These are phyloP conservation scores for Ogataea hybrid DNA, from an alignment of 1,139 yeast genomes.

Conservation along the genomic window DNA sequence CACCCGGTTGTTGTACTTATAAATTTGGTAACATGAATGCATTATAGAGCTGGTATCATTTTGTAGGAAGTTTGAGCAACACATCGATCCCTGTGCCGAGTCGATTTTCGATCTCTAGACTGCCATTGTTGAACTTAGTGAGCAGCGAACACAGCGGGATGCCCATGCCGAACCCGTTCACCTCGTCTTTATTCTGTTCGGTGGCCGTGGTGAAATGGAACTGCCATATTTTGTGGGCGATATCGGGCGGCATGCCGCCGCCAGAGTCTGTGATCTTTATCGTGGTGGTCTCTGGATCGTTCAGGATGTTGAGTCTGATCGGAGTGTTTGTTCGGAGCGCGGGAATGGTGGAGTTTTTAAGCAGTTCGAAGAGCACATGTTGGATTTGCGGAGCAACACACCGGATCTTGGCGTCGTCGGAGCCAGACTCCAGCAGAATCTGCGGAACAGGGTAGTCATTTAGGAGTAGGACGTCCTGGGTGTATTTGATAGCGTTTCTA, in stretches of 20 bases:
- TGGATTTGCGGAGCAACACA: slow-evolving; percentile 30
- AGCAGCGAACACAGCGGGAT: slow-evolving; percentile 29
- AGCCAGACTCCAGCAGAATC: slow-evolving; percentile 13
- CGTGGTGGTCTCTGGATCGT: slow-evolving; percentile 3
- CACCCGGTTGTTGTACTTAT: slow-evolving; percentile 27
- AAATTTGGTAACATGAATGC: background rate
- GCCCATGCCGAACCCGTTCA: slow-evolving; percentile 33
- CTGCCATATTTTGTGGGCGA: slow-evolving; percentile 27
- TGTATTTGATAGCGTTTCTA: slow-evolving; percentile 21
- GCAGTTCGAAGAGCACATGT: slow-evolving; percentile 30
- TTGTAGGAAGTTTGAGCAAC: slow-evolving; percentile 22
- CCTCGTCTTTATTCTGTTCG: slow-evolving; percentile 26
- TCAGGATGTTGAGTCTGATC: slow-evolving; percentile 15
- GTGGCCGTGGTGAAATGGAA: slow-evolving; percentile 31
- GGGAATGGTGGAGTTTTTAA: slow-evolving; percentile 31
- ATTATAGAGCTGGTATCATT: background rate
- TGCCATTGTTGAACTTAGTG: slow-evolving; percentile 27
- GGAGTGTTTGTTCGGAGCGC: slow-evolving; percentile 23
- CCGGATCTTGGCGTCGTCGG: slow-evolving; percentile 9
- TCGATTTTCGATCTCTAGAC: slow-evolving; percentile 20
- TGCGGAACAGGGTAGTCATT: slow-evolving; percentile 30
- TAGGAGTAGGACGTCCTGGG: slow-evolving; percentile 23
- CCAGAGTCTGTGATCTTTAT: slow-evolving; percentile 25
- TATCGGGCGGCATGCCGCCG: slow-evolving; percentile 26
- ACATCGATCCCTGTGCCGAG: slow-evolving; percentile 26